Conservation (phyloP, 2,329 filamentous ascomycete species). For the Xylariaceae sp. region DNA sequence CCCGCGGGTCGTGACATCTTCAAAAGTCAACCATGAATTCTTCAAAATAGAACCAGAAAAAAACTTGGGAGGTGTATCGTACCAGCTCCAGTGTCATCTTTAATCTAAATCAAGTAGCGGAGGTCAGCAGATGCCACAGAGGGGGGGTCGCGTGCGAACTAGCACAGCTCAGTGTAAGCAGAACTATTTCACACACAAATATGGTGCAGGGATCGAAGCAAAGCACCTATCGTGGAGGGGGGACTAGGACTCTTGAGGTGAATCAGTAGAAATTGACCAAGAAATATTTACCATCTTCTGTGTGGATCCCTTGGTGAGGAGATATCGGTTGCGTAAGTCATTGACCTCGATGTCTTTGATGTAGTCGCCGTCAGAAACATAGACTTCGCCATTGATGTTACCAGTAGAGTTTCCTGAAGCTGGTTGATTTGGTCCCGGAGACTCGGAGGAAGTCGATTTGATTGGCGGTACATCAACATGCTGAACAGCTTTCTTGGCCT, state of each 20-base stretch:
- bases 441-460: conserved; percentile 48
- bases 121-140: conserved; percentile 94
- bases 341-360: conserved; percentile 99
- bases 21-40: conserved; percentile 54
- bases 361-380: conserved; percentile 93
- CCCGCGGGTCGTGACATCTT: conserved; percentile 98
- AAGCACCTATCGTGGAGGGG: conserved; percentile 28
- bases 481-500: conserved; percentile 84
- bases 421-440: conserved; percentile 34
- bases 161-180: conserved; percentile 66
- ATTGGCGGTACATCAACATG: conserved; percentile 87
- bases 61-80: conserved; percentile 61
- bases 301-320: conserved; percentile 92
- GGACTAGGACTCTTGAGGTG: conserved; percentile 36
- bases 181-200: conserved; percentile 54
- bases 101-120: conserved; percentile 90
- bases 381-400: conserved; percentile 80
- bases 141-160: conserved; percentile 58
- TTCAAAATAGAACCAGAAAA: conserved; percentile 41
- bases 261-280: conserved; percentile 64
- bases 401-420: conserved; percentile 33
- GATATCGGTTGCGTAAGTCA: conserved; percentile 92
- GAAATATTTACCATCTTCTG: conserved; percentile 99
- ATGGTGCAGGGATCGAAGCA: conserved; percentile 28
- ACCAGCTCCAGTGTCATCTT: conserved; percentile 99